A percentile compares a stretch with the other conserved stretches of the same genome.
These are phyloP conservation scores for Plasmopara viticola DNA, from an alignment of 352 stramenopile genomes.

Conservation along the genomic window DNA sequence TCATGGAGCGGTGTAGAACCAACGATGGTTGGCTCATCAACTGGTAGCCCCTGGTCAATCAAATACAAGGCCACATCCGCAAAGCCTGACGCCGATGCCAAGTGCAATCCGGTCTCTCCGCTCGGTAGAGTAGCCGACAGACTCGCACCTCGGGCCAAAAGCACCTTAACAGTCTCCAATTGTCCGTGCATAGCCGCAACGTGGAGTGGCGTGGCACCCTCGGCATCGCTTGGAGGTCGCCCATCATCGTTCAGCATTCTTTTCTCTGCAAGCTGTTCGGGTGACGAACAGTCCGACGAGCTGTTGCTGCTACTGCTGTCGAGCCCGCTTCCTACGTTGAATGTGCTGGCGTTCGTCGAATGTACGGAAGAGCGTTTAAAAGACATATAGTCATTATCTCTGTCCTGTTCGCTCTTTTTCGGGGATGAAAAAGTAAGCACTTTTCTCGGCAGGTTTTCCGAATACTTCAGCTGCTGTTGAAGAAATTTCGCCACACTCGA, in stretches of 20 bases:
- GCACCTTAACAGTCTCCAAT: slow-evolving; percentile 44
- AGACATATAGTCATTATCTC: slow-evolving; percentile 14
- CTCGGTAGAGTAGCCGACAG: slow-evolving; percentile 36
- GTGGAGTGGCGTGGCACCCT: slow-evolving; percentile 48
- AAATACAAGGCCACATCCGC: slow-evolving; percentile 35
- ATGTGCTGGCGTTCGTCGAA: slow-evolving; percentile 11
- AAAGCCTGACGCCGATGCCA: slow-evolving; percentile 43
- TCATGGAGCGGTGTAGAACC: slow-evolving; percentile 51
- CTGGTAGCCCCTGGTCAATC: slow-evolving; percentile 29
- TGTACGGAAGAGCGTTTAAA: slow-evolving; percentile 13
- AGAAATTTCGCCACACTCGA: slow-evolving; percentile 37
- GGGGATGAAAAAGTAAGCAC: slow-evolving; percentile 16
- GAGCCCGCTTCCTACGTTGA: slow-evolving; percentile 11
- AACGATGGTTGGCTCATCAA: slow-evolving; percentile 30
- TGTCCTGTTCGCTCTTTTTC: slow-evolving; percentile 19
- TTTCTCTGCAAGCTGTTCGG: slow-evolving; percentile 21
- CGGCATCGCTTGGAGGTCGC: slow-evolving; percentile 19
- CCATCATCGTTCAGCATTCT: slow-evolving; percentile 14
- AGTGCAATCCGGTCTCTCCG: slow-evolving; percentile 40
- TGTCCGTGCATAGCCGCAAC: slow-evolving; percentile 56
- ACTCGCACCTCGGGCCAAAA: slow-evolving; percentile 39
- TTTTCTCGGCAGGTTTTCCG: slow-evolving; percentile 14
- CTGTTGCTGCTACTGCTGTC: slow-evolving; percentile 21
- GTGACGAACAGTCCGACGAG: slow-evolving; percentile 26
- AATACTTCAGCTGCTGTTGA: slow-evolving; percentile 21